Evolutionary conservation across 768 basidiomycete genomes (phyloP), one percentile per base, ranked within the genome.

Genomic region (Podaxis rugospora): DNA sequence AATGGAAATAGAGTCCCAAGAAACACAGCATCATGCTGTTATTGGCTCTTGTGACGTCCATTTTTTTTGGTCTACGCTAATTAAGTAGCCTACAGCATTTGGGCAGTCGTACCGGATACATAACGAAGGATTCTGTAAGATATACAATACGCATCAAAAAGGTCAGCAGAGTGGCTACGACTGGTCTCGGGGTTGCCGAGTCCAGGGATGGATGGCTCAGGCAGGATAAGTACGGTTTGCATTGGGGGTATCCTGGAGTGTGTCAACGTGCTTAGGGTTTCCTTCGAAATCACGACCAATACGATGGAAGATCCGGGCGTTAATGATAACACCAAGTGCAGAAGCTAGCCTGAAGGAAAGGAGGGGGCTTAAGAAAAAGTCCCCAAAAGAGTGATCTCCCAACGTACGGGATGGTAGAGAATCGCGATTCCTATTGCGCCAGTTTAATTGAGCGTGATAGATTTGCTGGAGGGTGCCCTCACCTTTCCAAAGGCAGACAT

Each of bases 401-500:
- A 42, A 16, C 57, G 18, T 25, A 59, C 57, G 57, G 57, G 13
- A 51, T 5, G 18, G 11, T 23, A 28, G 50, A 39, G 18, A 51
- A 36, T 49, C 47, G 47, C 7, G 47, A 35, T 5, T 49, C 18
- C 57, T 57, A 25, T n/a, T 18, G 10, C 18, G 18, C 21, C 11
- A 11, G 18, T 36, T 27, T 18, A 18, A 7, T 46, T 23, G 28
- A n/a, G 25, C 6, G 27, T 55, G 9, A 14, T 14, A 51, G 27
- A 37, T 10, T 5, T 21, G 13, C 11, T 35, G 42, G 25, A 25
- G 44, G 21, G 16, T 4, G 3, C 4, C 5, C 49, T 35, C 7
- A 58, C 57, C 47, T 50, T 59, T n/a, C 50, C 57, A 28, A 59
- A 59, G 16, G 27, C n/a, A 3, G 50, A 21, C 49, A 59, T 42